These are phyloP conservation scores for Podospora australis DNA, from an alignment of 495 filamentous ascomycete species.

Conservation along the genomic window DNA sequence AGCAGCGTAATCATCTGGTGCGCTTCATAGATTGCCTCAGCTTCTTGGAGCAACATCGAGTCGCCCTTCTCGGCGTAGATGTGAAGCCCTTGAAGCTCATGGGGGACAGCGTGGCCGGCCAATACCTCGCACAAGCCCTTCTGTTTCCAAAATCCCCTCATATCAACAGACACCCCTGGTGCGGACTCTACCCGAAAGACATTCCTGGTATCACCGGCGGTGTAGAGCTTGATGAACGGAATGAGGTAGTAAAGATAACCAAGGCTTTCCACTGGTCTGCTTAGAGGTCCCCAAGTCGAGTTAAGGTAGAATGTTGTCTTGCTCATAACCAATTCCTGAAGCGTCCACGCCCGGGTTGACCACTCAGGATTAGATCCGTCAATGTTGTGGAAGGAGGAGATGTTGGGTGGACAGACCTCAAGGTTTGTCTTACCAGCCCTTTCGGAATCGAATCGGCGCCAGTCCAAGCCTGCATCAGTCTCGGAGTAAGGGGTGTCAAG, in stretches of 20 bases:
- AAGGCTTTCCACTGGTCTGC: conserved; percentile 31
- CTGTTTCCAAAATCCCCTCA: neutral
- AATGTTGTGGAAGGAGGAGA: conserved; percentile 21
- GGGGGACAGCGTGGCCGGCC: too few species aligned
- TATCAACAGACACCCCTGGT: too few species aligned
- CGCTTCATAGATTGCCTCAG: conserved; percentile 3
- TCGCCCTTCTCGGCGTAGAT: neutral
- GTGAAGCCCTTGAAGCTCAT: neutral
- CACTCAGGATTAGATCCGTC: conserved; percentile 24
- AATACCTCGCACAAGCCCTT: neutral
- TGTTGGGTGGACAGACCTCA: conserved; percentile 8
- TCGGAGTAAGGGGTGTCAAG: conserved; percentile 28
- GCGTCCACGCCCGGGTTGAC: conserved; percentile 41
- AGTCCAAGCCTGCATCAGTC: conserved; percentile 21
- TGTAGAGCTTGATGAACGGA: conserved; percentile 32
- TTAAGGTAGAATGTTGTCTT: conserved; percentile 42
- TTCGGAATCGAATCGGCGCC: conserved; percentile 20
- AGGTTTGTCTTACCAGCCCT: neutral
- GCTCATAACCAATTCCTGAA: conserved; percentile 46
- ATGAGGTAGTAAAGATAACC: conserved; percentile 36
- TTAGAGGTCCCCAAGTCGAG: conserved; percentile 29
- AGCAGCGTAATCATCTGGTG: conserved; percentile 29
- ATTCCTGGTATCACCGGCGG: conserved; percentile 19
- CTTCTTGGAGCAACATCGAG: neutral
- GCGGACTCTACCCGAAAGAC: neutral